Percentiles rank a stretch among this genome's conserved stretches.
Conservation (phyloP, 2,329 filamentous ascomycete genomes). For the Phyllosticta citriasiana region DNA sequence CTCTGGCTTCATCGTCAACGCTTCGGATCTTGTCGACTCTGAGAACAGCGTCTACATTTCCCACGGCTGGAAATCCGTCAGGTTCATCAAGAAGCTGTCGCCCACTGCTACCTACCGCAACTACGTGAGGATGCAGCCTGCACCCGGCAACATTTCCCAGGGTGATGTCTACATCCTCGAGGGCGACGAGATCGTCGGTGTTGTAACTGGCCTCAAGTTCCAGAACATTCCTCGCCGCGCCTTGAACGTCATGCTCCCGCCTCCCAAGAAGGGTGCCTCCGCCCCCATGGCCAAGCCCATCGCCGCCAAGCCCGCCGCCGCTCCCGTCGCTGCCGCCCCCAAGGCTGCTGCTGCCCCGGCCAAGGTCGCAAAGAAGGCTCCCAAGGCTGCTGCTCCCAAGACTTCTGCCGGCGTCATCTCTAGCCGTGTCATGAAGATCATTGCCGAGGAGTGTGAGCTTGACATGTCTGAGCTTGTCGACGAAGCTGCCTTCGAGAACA, state of each 20-base stretch:
- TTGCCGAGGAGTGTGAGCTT: constrained; percentile 56
- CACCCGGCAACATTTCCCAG: constrained; percentile 44
- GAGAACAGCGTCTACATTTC: constrained; percentile 52
- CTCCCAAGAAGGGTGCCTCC: constrained; percentile 37
- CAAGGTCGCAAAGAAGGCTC: constrained; percentile 29
- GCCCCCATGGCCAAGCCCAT: constrained; percentile 26
- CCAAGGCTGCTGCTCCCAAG: constrained; percentile 36
- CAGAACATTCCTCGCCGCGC: constrained; percentile 56
- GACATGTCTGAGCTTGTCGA: constrained; percentile 49
- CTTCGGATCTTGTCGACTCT: constrained; percentile 48
- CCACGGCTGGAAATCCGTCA: constrained; percentile 52
- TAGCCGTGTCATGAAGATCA: constrained; percentile 52
- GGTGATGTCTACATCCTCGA: constrained; percentile 53
- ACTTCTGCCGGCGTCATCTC: constrained; percentile 37
- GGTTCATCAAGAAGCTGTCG: constrained; percentile 43
- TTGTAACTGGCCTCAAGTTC: constrained; percentile 55
- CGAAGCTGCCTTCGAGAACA: constrained; percentile 50
- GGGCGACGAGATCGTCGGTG: constrained; percentile 47
- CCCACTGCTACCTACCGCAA: constrained; percentile 46
- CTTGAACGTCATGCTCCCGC: constrained; percentile 57
- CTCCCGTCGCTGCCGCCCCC: constrained; percentile 26
- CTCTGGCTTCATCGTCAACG: constrained; percentile 52
- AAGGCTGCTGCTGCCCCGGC: constrained; percentile 27
- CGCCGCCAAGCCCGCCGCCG: constrained; percentile 22
- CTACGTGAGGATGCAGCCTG: constrained; percentile 53